These are phyloP conservation scores for Lavandula angustifolia DNA, from an alignment of 257 asterid species.

Conservation along the genomic window DNA sequence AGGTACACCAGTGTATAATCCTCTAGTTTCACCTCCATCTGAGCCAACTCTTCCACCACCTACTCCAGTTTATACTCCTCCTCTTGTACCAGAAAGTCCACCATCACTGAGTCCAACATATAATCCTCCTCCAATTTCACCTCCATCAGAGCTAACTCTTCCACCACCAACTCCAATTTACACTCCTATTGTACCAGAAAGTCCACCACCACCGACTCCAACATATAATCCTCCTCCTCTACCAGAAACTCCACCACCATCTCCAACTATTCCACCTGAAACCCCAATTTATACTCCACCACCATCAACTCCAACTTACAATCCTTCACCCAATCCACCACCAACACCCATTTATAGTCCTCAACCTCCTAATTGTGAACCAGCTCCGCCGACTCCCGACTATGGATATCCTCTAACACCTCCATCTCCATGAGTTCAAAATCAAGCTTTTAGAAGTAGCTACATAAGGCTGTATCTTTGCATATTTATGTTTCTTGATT, in stretches of 20 bases:
- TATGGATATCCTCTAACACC: slow-evolving; percentile 25
- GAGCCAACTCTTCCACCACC: slow-evolving; percentile 3
- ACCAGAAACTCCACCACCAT: slow-evolving; percentile 1
- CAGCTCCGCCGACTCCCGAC: not conserved
- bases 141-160: not conserved
- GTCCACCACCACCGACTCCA: too few relatives aligned
- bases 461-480: not conserved
- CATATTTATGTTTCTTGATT: slow-evolving; percentile 3
- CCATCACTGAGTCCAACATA: not conserved
- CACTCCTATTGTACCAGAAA: too few relatives aligned
- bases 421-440: slow-evolving; percentile 22
- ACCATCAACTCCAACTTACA: slow-evolving; percentile 1
- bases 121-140: not conserved
- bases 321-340: too few relatives aligned
- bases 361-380: not conserved
- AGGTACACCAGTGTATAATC: too few relatives aligned
- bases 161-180: too few relatives aligned
- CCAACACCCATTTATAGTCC: too few relatives aligned
- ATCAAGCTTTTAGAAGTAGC: not conserved
- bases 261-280: not conserved
- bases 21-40: too few relatives aligned
- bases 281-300: not conserved
- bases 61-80: not conserved
- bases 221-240: not conserved
- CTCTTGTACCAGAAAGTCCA: not conserved